Base-by-base conservation (phyloP, 257 asterid genomes). In the Handroanthus guayacan region DNA sequence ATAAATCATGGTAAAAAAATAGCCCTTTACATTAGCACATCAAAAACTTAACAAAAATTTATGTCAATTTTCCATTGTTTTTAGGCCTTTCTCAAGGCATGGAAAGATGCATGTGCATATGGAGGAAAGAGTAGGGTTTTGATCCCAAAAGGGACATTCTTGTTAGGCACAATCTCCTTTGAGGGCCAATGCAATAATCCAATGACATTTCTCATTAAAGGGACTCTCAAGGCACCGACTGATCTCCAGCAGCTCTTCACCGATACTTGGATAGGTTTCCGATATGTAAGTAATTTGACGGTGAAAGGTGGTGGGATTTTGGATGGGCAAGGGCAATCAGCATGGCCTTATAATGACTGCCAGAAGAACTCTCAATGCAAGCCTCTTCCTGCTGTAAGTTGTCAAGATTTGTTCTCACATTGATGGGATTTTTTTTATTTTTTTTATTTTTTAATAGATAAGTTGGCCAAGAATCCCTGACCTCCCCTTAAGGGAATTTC, bases 261-360 rank as follows among this genome's bases (percentile, higher is more conserved):
- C 0, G 72, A 88, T 58, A 88, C 87, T 9, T 90, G 96, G 96
- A 85, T 90, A 1, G 87, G 82, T 5, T 90, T 90, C 72, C 80
- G 79, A 3, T 87, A 88, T 51, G 5, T 90, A 4, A 41, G n/a
- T 0, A 14, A 61, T 8, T 41, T 90, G 68, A 78, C 81, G 9
- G 81, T 90, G 36, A 70, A 67, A 16, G 96, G 94, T 1, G 88
- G 90, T n/a, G 94, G 96, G 0, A 2, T n/a, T 52, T 75, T 88
- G 72, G 92, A 90, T 17, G 96, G 94, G 31, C 87, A 85, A 68
- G 96, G 96, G 6, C 74, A 37, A 3, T 62, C 58, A 0, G 96
- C 89, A 2, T 90, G 96, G 94, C 81, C 69, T 10, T 84, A 81
- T 17, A 88, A 88, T 11, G 89, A 90, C 85, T 88, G 96, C 82